phyloP scores from a whole-genome alignment of 306 rosid species.

The Cicer bijugum region DNA sequence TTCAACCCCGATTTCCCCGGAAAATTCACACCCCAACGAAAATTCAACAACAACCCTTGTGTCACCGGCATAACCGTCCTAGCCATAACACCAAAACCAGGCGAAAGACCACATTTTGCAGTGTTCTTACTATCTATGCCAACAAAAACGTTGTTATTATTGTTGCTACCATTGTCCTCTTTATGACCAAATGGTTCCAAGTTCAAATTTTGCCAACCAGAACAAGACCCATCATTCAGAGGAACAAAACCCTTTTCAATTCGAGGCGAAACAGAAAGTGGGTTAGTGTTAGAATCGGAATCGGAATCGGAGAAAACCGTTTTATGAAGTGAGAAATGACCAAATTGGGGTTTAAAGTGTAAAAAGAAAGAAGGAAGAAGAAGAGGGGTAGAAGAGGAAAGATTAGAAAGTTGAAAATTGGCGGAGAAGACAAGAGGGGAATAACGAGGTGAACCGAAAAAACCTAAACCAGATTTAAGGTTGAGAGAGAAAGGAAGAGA shows the following conservation, averaged over 20 bases:
- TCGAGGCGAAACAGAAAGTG: constrained; percentile 46
- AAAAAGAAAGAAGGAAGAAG: constrained; percentile 68
- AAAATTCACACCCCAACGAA: constrained; percentile 71
- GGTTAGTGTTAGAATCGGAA: background rate
- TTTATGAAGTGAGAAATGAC: constrained; percentile 66
- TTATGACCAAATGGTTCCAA: constrained; percentile 59
- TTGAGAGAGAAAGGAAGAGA: constrained; percentile 68
- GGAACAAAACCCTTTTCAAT: constrained; percentile 49
- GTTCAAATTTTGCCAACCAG: constrained; percentile 74
- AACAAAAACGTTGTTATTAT: constrained; percentile 8
- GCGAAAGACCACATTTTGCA: constrained; percentile 49
- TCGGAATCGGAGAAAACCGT: constrained; percentile 53
- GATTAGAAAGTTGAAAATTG: constrained; percentile 53
- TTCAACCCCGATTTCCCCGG: constrained; percentile 51
- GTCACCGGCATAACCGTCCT: constrained; percentile 65
- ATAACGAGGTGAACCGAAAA: constrained; percentile 67
- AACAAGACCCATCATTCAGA: constrained; percentile 40
- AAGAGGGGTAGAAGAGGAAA: constrained; percentile 41
- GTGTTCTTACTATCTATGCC: constrained; percentile 47
- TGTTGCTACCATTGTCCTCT: background rate
- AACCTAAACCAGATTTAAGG: constrained; percentile 84
- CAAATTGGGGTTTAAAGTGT: constrained; percentile 77
- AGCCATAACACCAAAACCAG: constrained; percentile 67
- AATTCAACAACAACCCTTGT: constrained; percentile 54
- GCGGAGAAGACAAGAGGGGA: constrained; percentile 86